These are phyloP conservation scores for Citropsis articulata DNA, from an alignment of 345 rosid species.

Conservation along the genomic window DNA sequence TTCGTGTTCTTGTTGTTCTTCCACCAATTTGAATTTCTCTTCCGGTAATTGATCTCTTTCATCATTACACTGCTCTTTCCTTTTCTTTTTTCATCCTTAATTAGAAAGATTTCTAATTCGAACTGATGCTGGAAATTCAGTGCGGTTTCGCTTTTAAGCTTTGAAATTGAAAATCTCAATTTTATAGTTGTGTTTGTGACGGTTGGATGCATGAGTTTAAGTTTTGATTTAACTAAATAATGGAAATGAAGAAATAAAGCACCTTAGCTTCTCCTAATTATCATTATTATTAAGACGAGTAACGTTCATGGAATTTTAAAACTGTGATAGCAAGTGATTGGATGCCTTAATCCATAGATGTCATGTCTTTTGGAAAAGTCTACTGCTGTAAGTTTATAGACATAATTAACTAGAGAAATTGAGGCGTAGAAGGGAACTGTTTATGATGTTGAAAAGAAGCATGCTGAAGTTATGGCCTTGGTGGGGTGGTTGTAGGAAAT, in stretches of 20 bases:
- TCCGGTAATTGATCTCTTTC: slow-evolving; percentile 40
- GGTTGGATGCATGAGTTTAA: not conserved
- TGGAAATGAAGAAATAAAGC: not conserved
- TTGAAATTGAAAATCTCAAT: not conserved
- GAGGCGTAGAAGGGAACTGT: not conserved
- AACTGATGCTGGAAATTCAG: not conserved
- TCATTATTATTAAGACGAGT: not conserved
- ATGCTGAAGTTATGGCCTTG: not conserved
- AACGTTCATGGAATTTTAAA: not conserved
- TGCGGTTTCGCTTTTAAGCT: not conserved
- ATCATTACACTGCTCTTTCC: not conserved
- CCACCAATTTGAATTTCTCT: slow-evolving; percentile 38
- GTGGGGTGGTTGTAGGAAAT: not conserved
- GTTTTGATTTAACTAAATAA: not conserved
- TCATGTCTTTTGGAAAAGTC: not conserved
- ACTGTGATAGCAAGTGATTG: not conserved
- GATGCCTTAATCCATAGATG: not conserved
- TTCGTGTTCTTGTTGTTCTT: slow-evolving; percentile 40
- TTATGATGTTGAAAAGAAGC: not conserved
- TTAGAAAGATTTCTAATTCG: not conserved
- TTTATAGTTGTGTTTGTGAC: not conserved
- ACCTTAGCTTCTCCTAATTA: not conserved
- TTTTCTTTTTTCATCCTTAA: not conserved
- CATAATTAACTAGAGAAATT: not conserved
- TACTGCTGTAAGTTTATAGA: not conserved